A percentile compares a stretch with the other conserved stretches of the same genome.
phyloP scores from a whole-genome alignment of 352 stramenopile genomes.

The Pythium periplocum region DNA sequence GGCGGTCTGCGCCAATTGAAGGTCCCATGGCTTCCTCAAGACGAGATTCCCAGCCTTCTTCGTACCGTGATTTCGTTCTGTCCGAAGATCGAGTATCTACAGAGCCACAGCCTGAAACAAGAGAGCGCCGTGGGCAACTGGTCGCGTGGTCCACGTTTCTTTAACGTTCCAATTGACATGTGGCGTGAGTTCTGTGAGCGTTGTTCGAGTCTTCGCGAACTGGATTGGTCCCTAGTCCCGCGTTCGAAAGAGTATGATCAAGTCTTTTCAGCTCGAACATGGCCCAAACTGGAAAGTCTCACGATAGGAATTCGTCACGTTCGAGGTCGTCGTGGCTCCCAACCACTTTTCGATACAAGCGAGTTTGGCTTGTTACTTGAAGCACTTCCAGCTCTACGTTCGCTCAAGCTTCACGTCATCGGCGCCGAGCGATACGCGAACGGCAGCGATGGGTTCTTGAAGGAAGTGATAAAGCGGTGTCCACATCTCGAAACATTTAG shows the following conservation, averaged over 20 bases:
- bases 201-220: conserved; percentile 7
- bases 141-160: background rate
- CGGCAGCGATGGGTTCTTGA: conserved; percentile 5
- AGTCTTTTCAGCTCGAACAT: background rate
- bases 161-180: background rate
- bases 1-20: conserved; percentile 8
- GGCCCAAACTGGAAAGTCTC: background rate
- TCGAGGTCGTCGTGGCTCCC: conserved; percentile 2
- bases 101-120: conserved; percentile 1
- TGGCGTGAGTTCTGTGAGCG: conserved; percentile 5
- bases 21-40: conserved; percentile 3
- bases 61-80: conserved; percentile 3
- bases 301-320: conserved; percentile 4
- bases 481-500: conserved; percentile 2
- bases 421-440: conserved; percentile 9
- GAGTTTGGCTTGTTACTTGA: background rate
- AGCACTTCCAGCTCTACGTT: conserved; percentile 2
- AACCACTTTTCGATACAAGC: conserved; percentile 1
- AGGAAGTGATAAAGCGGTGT: conserved; percentile 5
- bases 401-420: conserved; percentile 2
- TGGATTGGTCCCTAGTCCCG: conserved; percentile 6
- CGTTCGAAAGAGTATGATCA: conserved; percentile 2
- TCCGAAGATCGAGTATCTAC: conserved; percentile 3
- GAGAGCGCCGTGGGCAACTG: background rate
- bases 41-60: conserved; percentile 2